These are phyloP conservation scores for Acmispon strigosus DNA, from an alignment of 306 rosid genomes.

Conservation along the genomic window DNA sequence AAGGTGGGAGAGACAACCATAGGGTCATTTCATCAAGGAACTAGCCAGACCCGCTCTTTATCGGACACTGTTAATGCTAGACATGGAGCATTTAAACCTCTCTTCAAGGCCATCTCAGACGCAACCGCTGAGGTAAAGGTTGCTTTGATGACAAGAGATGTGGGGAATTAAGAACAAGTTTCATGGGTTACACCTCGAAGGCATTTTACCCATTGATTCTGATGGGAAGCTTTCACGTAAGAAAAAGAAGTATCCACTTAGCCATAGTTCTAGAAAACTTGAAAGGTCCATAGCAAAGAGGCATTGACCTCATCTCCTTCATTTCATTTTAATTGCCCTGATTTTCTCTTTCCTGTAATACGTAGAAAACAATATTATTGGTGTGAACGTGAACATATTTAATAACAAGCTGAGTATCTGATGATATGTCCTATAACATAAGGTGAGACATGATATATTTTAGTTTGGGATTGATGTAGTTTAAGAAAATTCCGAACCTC, in stretches of 20 bases:
- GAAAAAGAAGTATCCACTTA: constrained; percentile 32
- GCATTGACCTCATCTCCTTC: constrained; percentile 7
- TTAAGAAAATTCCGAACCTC: no score
- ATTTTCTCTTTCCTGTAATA: not conserved
- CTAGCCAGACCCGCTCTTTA: not conserved
- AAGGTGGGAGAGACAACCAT: constrained; percentile 30
- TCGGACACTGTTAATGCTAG: not conserved
- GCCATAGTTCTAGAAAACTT: not conserved
- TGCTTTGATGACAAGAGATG: constrained; percentile 28
- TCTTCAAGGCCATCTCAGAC: constrained; percentile 25
- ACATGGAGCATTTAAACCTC: constrained; percentile 16
- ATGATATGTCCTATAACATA: no score
- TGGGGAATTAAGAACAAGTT: constrained; percentile 48
- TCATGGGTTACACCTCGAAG: constrained; percentile 22
- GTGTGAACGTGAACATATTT: no score
- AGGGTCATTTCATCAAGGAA: constrained; percentile 28
- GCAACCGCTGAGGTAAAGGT: constrained; percentile 41
- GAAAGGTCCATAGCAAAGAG: not conserved
- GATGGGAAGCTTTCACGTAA: constrained; percentile 44
- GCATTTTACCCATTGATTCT: constrained; percentile 26
- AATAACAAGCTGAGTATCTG: no score
- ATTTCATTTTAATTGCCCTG: not conserved
- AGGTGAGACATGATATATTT: not conserved
- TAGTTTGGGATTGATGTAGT: not conserved
- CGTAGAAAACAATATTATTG: not conserved